Percentiles rank a stretch among this genome's conserved stretches.
These are phyloP conservation scores for Chiua virens DNA, from an alignment of 768 basidiomycete genomes.

Conservation along the genomic window DNA sequence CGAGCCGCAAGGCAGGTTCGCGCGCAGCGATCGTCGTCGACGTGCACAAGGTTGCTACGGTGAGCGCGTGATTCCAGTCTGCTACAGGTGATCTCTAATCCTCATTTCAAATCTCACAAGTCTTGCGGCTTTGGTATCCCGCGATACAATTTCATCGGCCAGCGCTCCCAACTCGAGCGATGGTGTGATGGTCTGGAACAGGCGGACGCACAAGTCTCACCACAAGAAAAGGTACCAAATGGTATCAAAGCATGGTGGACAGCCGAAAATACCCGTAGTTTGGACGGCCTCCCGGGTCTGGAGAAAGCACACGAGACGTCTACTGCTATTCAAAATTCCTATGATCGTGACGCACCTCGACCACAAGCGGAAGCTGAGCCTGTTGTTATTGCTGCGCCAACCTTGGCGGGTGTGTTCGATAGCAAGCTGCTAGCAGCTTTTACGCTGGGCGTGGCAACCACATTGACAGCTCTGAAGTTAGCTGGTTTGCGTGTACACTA, in stretches of 20 bases:
- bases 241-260: conserved; percentile 61
- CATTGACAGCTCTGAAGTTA: conserved; percentile 12
- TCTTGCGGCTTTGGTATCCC: conserved; percentile 70
- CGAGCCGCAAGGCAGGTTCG: conserved; percentile 52
- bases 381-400: background rate
- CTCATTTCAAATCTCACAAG: conserved; percentile 32
- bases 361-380: background rate
- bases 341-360: conserved; percentile 15
- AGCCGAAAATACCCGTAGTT: conserved; percentile 46
- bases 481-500: conserved; percentile 5
- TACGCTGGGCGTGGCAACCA: conserved; percentile 26
- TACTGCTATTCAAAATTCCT: conserved; percentile 20
- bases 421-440: conserved; percentile 27
- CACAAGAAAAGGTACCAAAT: conserved; percentile 27
- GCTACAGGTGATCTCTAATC: background rate
- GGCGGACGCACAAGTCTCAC: conserved; percentile 32
- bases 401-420: background rate
- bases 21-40: conserved; percentile 61
- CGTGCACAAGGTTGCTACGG: conserved; percentile 56
- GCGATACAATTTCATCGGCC: conserved; percentile 53
- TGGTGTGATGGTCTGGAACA: conserved; percentile 46
- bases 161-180: conserved; percentile 53
- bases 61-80: conserved; percentile 20
- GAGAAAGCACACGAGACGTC: conserved; percentile 25
- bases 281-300: conserved; percentile 59